These are phyloP conservation scores for Daucus carota DNA, from an alignment of 129 eudicot species.

Conservation along the genomic window DNA sequence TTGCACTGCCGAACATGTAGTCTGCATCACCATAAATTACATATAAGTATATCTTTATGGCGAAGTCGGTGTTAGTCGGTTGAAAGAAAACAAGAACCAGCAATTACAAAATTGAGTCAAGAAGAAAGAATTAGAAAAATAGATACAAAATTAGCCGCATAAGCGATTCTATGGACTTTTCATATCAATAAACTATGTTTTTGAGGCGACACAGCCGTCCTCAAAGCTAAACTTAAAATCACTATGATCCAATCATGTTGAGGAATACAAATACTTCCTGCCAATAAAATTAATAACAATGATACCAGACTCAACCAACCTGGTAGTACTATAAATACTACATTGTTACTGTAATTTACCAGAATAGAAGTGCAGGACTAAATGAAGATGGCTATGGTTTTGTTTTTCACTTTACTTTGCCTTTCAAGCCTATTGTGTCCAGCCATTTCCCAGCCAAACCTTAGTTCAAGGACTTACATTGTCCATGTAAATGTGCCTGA, in stretches of 20 bases:
- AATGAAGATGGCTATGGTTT: not conserved
- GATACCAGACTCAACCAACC: not conserved
- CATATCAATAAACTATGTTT: not conserved
- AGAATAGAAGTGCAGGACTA: not conserved
- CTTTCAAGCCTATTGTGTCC: not conserved
- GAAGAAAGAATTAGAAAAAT: too few relatives aligned
- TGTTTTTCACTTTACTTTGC: not conserved
- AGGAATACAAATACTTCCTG: not conserved
- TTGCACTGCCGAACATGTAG: not conserved
- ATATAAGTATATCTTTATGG: not conserved
- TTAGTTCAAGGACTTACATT: constrained; percentile 29
- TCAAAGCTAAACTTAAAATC: not conserved
- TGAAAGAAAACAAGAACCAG: not conserved
- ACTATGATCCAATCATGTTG: not conserved
- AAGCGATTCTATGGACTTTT: not conserved
- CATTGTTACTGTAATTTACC: not conserved
- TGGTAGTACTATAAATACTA: not conserved
- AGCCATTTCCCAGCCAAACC: not conserved
- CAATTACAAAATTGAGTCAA: not conserved
- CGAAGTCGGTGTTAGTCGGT: not conserved
- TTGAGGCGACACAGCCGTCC: not conserved
- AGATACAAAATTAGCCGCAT: not conserved
- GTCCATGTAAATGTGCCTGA: constrained; percentile 39
- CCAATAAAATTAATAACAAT: not conserved
- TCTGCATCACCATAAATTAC: not conserved